Percentiles rank a stretch among this genome's conserved stretches.
Evolutionary conservation across 2,329 filamentous ascomycete species (phyloP).

Genomic region (Harringtonia lauricola): DNA sequence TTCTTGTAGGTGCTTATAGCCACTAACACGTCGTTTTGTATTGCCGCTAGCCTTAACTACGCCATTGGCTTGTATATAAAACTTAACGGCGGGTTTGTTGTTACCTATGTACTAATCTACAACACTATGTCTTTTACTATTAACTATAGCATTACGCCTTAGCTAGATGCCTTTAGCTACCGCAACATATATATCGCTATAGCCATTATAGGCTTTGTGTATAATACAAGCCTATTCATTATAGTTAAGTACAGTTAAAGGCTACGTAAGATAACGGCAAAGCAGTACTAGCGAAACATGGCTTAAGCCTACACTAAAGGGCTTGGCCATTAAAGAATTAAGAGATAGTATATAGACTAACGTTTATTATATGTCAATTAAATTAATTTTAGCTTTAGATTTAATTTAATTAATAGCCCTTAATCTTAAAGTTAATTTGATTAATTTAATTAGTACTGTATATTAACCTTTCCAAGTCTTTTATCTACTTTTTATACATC

Average conservation of each 20-base stretch:
- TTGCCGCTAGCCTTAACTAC: conserved; percentile 16
- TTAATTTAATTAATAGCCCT: too few species aligned
- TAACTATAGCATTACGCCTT: conserved; percentile 22
- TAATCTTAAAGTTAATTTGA: too few species aligned
- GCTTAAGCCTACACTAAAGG: conserved; percentile 14
- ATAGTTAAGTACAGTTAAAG: conserved; percentile 36
- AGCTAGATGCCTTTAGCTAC: conserved; percentile 22
- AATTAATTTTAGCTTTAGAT: too few species aligned
- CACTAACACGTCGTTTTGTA: conserved; percentile 17
- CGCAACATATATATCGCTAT: conserved; percentile 25
- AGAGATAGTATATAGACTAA: too few species aligned
- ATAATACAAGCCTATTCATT: conserved; percentile 28
- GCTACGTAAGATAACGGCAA: conserved; percentile 25
- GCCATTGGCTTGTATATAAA: conserved; percentile 20
- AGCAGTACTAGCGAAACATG: conserved; percentile 26
- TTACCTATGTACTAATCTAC: conserved; percentile 21
- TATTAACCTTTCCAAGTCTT: background rate
- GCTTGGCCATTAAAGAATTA: too few species aligned
- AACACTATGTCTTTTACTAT: conserved; percentile 28
- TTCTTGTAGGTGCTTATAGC: conserved; percentile 17
- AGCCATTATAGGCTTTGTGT: conserved; percentile 23
- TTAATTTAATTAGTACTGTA: too few species aligned
- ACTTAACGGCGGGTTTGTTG: conserved; percentile 18
- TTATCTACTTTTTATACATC: background rate
- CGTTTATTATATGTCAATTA: too few species aligned